phyloP scores from a whole-genome alignment of 2,329 filamentous ascomycete genomes.

The Akanthomyces dipterigenus region DNA sequence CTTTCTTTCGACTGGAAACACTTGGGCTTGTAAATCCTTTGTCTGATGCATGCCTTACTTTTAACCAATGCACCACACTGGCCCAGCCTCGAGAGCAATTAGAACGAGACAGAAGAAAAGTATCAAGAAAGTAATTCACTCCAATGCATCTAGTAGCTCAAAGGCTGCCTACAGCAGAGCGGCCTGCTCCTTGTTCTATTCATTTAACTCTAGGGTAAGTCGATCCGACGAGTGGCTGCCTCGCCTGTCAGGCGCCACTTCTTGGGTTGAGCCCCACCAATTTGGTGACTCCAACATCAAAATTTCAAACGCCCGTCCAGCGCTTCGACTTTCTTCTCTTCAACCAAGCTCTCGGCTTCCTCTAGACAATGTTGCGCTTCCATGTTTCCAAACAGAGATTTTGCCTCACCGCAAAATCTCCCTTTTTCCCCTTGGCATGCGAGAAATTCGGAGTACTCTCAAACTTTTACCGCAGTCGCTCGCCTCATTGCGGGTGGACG shows the following conservation, averaged over 20 bases:
- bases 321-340: constrained; percentile 7
- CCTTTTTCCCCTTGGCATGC: constrained; percentile 3
- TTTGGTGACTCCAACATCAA: constrained; percentile 7
- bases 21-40: too few species aligned
- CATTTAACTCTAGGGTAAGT: neutral
- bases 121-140: too few species aligned
- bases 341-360: constrained; percentile 16
- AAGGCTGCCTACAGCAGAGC: too few species aligned
- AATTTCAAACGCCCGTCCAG: constrained; percentile 5
- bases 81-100: too few species aligned
- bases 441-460: constrained; percentile 80
- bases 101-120: too few species aligned
- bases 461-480: constrained; percentile 43
- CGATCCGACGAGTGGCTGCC: neutral
- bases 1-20: too few species aligned
- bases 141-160: too few species aligned
- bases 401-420: constrained; percentile 9
- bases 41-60: too few species aligned
- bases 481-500: constrained; percentile 34
- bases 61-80: too few species aligned
- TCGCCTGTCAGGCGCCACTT: constrained; percentile 4
- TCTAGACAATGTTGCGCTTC: constrained; percentile 18
- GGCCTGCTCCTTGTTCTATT: neutral
- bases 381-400: constrained; percentile 17
- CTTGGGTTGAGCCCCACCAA: neutral